A percentile compares a stretch with the other conserved stretches of the same genome.
Evolutionary conservation across 257 asterid species (phyloP).

Genomic region (Nicotiana paniculata): DNA sequence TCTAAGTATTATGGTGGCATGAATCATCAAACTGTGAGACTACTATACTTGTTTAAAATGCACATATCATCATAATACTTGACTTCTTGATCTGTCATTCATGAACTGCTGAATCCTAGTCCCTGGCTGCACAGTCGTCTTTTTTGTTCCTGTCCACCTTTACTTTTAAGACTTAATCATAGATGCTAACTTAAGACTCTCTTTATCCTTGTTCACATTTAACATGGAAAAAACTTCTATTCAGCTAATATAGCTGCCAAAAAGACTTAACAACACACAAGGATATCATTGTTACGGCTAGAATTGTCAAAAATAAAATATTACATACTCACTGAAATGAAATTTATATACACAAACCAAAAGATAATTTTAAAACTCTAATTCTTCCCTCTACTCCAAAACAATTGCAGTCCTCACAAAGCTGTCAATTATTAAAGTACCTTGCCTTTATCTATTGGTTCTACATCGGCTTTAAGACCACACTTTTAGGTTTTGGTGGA

Average conservation of each 20-base stretch:
- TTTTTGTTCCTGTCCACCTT: background rate
- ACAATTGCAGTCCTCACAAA: no score
- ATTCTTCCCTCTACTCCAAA: no score
- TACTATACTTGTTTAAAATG: no score
- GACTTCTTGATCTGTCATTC: background rate
- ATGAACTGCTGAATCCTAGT: background rate
- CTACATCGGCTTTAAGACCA: no score
- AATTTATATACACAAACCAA: background rate
- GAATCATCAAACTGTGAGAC: background rate
- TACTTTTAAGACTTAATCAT: no score
- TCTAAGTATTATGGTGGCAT: no score
- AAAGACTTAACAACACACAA: background rate
- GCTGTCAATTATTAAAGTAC: no score
- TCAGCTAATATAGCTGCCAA: background rate
- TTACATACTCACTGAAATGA: background rate
- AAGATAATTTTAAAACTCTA: background rate
- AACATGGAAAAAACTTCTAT: no score
- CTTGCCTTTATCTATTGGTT: no score
- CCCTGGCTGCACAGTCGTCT: no score
- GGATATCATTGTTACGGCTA: background rate
- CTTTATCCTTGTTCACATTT: background rate
- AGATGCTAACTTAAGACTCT: background rate
- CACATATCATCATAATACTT: background rate
- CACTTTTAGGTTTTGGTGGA: no score
- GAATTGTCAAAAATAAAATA: background rate